A percentile compares a stretch with the other conserved stretches of the same genome.
phyloP scores from a whole-genome alignment of 108 stramenopile genomes.

The Phaeodactylum tricornutum region DNA sequence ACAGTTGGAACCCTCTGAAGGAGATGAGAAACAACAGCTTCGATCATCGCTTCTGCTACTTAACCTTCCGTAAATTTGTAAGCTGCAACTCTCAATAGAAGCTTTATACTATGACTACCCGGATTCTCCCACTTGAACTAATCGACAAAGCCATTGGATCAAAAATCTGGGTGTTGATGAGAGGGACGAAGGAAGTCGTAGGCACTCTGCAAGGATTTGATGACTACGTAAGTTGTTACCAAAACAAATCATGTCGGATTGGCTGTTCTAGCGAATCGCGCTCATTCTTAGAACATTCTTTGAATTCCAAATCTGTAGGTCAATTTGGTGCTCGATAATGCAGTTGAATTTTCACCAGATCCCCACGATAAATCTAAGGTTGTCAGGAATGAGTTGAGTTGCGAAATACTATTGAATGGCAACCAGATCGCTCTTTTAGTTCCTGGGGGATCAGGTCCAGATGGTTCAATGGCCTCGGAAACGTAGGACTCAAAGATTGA shows the following conservation, averaged over 20 bases:
- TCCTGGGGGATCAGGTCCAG: slow-evolving; percentile 60
- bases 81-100: too few relatives aligned
- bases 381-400: slow-evolving; percentile 58
- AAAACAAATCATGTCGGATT: not conserved
- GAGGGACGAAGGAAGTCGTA: slow-evolving; percentile 78
- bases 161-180: slow-evolving; percentile 80
- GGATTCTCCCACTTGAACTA: slow-evolving; percentile 76
- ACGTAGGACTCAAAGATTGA: too few relatives aligned
- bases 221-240: slow-evolving; percentile 57
- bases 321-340: slow-evolving; percentile 82
- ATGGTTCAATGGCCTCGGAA: too few relatives aligned
- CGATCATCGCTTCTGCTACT: too few relatives aligned
- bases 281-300: not conserved
- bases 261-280: not conserved
- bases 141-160: slow-evolving; percentile 89
- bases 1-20: too few relatives aligned
- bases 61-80: too few relatives aligned
- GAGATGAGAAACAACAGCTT: too few relatives aligned
- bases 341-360: slow-evolving; percentile 79
- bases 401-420: slow-evolving; percentile 83
- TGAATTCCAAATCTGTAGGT: slow-evolving; percentile 12
- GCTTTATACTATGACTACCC: slow-evolving; percentile 24
- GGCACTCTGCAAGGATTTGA: slow-evolving; percentile 80
- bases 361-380: slow-evolving; percentile 44
- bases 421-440: slow-evolving; percentile 84